phyloP scores from a whole-genome alignment of 306 rosid species.

The Rubus idaeus region DNA sequence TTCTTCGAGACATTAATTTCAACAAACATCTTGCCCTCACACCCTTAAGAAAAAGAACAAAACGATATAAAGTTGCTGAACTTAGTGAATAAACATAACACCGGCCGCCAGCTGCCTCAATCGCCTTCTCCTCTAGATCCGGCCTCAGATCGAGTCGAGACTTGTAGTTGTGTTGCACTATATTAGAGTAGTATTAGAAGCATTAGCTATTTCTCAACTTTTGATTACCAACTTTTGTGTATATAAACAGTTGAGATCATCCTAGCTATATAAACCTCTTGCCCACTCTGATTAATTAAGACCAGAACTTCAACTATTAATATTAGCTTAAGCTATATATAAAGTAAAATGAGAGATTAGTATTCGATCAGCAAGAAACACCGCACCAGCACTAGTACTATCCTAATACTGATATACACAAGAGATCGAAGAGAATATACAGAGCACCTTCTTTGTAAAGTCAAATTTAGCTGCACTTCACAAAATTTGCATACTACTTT shows the following conservation, averaged over 20 bases:
- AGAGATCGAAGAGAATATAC: not conserved
- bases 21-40: not conserved
- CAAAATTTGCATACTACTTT: constrained; percentile 8
- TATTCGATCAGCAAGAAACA: not conserved
- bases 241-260: not conserved
- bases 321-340: not conserved
- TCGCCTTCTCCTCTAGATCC: not conserved
- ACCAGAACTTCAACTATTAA: not conserved
- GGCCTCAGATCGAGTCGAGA: not conserved
- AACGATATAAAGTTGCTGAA: not conserved
- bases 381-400: not conserved
- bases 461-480: constrained; percentile 34
- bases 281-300: not conserved
- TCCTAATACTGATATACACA: too few relatives aligned
- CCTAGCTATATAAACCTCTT: not conserved
- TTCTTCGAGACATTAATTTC: not conserved
- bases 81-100: too few relatives aligned
- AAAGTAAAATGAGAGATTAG: not conserved
- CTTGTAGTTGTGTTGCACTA: not conserved
- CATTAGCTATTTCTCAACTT: not conserved
- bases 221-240: not conserved
- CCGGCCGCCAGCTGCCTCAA: not conserved
- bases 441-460: not conserved
- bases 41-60: not conserved
- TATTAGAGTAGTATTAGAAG: not conserved